Evolutionary conservation across 805 yeast species (phyloP).

Genomic region (Yamadazyma laniorum): DNA sequence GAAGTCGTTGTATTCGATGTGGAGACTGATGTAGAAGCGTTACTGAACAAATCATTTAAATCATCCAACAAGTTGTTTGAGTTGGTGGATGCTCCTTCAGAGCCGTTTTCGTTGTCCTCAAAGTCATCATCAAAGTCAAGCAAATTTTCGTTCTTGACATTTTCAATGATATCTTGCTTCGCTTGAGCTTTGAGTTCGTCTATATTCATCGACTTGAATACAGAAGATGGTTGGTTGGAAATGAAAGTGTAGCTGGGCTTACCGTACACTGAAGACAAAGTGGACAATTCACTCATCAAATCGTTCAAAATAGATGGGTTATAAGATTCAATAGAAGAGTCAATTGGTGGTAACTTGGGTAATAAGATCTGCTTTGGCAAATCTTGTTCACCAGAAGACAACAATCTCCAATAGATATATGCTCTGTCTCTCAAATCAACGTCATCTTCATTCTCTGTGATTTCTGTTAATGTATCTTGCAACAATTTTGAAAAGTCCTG

Average conservation of each 20-base stretch:
- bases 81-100: conserved; percentile 16
- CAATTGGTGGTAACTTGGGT: conserved; percentile 66
- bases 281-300: conserved; percentile 72
- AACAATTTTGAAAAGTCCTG: conserved; percentile 39
- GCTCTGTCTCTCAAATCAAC: conserved; percentile 82
- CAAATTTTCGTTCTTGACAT: conserved; percentile 71
- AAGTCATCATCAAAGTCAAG: conserved; percentile 80
- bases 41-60: conserved; percentile 64
- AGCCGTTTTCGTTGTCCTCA: conserved; percentile 15
- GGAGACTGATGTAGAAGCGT: conserved; percentile 7
- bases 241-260: conserved; percentile 71
- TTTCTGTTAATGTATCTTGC: conserved; percentile 58
- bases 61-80: conserved; percentile 58
- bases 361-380: conserved; percentile 54
- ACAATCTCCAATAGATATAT: conserved; percentile 73
- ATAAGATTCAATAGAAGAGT: conserved; percentile 68
- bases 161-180: conserved; percentile 65
- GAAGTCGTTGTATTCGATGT: conserved; percentile 14
- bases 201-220: conserved; percentile 32
- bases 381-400: conserved; percentile 46
- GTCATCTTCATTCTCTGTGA: conserved; percentile 65
- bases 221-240: conserved; percentile 36
- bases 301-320: conserved; percentile 66
- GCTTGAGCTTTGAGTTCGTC: conserved; percentile 81
- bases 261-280: conserved; percentile 86